A percentile compares a stretch with the other conserved stretches of the same genome.
Evolutionary conservation across 257 asterid species (phyloP).

Genomic region (Knoxia roxburghii): DNA sequence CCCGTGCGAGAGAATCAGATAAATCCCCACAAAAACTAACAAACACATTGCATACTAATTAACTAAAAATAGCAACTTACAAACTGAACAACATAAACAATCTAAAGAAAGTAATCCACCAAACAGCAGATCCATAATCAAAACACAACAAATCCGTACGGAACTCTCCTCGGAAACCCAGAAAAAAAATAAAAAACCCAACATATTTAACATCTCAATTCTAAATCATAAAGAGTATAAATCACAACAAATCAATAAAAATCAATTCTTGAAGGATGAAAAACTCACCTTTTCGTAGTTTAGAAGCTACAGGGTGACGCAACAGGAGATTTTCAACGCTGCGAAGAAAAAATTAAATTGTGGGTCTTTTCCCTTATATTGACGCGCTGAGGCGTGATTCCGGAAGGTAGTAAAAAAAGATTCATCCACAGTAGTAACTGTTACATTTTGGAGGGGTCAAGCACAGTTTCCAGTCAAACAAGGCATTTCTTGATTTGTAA

Average conservation of each 20-base stretch:
- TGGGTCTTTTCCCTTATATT: neutral
- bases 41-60: constrained; percentile 2
- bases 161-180: constrained; percentile 4
- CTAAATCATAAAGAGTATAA: neutral
- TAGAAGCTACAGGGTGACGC: neutral
- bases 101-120: neutral
- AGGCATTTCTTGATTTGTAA: neutral
- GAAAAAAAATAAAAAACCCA: constrained; percentile 1
- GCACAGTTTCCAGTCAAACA: neutral
- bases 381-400: neutral
- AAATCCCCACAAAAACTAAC: neutral
- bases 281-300: neutral
- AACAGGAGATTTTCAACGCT: neutral
- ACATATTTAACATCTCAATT: neutral
- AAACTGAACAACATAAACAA: neutral
- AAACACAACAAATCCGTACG: constrained; percentile 3
- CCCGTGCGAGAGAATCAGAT: neutral
- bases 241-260: neutral
- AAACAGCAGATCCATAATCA: constrained; percentile 7
- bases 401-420: neutral
- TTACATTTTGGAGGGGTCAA: neutral
- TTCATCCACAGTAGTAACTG: neutral
- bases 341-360: neutral
- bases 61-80: neutral
- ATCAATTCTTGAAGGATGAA: neutral